Evolutionary conservation across 495 filamentous ascomycete species (phyloP).

Genomic region (Margaritispora aquatica): DNA sequence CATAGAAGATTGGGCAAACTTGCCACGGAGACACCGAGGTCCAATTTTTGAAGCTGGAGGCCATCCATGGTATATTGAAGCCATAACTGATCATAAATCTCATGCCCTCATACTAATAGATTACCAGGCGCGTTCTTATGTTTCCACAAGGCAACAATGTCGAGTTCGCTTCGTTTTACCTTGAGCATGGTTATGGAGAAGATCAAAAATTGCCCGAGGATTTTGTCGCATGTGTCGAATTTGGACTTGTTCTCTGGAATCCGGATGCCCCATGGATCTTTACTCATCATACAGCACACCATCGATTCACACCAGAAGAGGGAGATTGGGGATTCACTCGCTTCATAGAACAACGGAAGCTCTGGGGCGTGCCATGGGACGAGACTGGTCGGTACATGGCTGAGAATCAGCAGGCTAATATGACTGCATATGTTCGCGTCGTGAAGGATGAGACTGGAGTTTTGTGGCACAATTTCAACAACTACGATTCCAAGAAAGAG

Average conservation of each 20-base stretch:
- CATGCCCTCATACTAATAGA: constrained; percentile 19
- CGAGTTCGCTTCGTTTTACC: constrained; percentile 88
- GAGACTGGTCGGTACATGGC: constrained; percentile 67
- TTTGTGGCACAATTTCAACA: constrained; percentile 97
- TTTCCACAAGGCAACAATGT: constrained; percentile 93
- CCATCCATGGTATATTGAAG: constrained; percentile 68
- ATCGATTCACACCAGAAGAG: constrained; percentile 91
- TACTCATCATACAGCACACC: constrained; percentile 62
- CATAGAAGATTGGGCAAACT: constrained; percentile 69
- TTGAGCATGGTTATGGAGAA: constrained; percentile 82
- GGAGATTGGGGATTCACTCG: constrained; percentile 98
- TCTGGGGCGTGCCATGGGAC: constrained; percentile 71
- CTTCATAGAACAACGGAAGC: constrained; percentile 76
- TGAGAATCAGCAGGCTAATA: constrained; percentile 76
- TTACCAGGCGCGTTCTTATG: constrained; percentile 77
- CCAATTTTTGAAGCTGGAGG: constrained; percentile 83
- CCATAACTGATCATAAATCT: not conserved
- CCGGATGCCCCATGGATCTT: constrained; percentile 78
- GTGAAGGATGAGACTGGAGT: constrained; percentile 97
- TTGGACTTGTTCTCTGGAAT: constrained; percentile 90
- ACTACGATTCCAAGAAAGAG: constrained; percentile 98
- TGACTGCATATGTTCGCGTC: constrained; percentile 89
- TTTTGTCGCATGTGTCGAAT: constrained; percentile 96
- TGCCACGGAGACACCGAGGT: constrained; percentile 75
- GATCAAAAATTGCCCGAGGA: constrained; percentile 58